phyloP scores from a whole-genome alignment of 2,329 filamentous ascomycete species.

The Clonostachys solani region DNA sequence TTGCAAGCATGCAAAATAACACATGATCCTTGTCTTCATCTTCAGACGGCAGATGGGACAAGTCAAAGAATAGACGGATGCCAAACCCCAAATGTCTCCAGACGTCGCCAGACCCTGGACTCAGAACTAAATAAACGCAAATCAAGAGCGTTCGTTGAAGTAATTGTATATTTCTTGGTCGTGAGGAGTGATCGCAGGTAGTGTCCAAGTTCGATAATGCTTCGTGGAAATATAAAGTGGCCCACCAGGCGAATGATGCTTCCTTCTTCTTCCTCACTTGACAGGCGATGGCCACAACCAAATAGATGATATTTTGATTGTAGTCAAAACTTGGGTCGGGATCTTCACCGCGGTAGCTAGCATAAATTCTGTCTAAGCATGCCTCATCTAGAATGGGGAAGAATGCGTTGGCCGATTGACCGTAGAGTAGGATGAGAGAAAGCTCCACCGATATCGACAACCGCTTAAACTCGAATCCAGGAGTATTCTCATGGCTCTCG shows the following conservation, averaged over 20 bases:
- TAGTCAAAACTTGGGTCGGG: not conserved
- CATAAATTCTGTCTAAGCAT: not conserved
- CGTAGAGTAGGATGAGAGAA: not conserved
- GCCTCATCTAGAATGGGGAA: not conserved
- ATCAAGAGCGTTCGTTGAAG: constrained; percentile 7
- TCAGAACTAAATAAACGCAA: constrained; percentile 6
- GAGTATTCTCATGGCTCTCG: not conserved
- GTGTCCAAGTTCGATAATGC: not conserved
- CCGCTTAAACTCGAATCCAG: not conserved
- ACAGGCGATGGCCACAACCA: constrained; percentile 6
- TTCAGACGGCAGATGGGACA: constrained; percentile 7
- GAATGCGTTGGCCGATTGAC: not conserved
- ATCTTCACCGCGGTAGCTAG: not conserved
- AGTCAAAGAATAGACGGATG: constrained; percentile 6
- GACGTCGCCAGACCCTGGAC: constrained; percentile 6
- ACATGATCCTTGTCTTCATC: constrained; percentile 5
- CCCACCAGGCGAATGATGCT: not conserved
- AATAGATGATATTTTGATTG: constrained; percentile 2
- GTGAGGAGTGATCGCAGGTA: constrained; percentile 3
- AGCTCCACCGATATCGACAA: not conserved
- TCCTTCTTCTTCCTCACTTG: constrained; percentile 3
- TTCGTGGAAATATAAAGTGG: constrained; percentile 1
- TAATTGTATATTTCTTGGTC: constrained; percentile 3
- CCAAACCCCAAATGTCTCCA: constrained; percentile 7
- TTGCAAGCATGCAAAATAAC: constrained; percentile 6